Evolutionary conservation across 441 rosid species (phyloP).

Genomic region (Erodium chrysanthum): DNA sequence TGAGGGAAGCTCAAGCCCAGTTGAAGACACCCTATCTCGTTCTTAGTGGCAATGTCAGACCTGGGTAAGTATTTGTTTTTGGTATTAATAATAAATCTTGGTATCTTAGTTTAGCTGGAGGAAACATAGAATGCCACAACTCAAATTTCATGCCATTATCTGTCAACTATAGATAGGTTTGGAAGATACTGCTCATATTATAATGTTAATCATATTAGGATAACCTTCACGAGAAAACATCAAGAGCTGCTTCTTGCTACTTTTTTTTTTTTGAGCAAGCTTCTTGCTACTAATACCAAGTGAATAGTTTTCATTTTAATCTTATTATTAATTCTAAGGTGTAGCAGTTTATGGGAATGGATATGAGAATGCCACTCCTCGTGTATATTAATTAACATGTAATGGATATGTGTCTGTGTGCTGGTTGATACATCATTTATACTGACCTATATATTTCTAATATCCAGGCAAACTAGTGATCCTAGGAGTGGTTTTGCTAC

Average conservation of each 20-base stretch:
- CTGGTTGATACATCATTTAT: too few relatives aligned
- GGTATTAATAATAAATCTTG: neutral
- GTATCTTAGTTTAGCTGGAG: neutral
- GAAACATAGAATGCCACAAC: neutral
- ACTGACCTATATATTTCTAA: neutral
- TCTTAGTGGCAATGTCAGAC: conserved; percentile 88
- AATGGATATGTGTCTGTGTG: too few relatives aligned
- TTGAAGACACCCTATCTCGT: conserved; percentile 88
- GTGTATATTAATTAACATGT: too few relatives aligned
- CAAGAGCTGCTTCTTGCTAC: neutral
- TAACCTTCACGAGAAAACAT: neutral
- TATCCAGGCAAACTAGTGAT: conserved; percentile 78
- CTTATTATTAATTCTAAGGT: neutral
- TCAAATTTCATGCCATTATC: neutral
- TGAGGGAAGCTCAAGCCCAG: conserved; percentile 94
- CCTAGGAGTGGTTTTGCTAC: conserved; percentile 79
- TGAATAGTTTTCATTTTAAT: too few relatives aligned
- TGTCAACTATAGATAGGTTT: neutral
- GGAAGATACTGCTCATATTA: neutral
- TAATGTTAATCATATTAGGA: neutral
- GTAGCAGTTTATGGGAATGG: neutral
- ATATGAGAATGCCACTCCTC: neutral
- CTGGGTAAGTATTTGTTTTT: conserved; percentile 48
- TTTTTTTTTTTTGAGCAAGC: too few relatives aligned
- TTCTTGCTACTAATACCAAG: too few relatives aligned